These are phyloP conservation scores for Chytriomyces sp. DNA, from an alignment of 192 early-diverging fungal species.

Conservation along the genomic window DNA sequence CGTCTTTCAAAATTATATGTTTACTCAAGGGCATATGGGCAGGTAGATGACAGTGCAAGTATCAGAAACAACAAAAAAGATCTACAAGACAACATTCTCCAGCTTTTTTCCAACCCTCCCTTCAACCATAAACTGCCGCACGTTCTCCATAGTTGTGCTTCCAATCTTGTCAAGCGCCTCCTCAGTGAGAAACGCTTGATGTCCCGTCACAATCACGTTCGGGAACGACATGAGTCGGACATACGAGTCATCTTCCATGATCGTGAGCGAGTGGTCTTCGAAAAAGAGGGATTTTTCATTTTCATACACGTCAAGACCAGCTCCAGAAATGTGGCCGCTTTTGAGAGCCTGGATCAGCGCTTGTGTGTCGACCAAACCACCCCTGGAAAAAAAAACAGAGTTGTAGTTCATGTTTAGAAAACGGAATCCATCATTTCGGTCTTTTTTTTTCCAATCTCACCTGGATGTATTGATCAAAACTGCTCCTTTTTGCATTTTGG, in stretches of 20 bases:
- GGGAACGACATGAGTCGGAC: constrained; percentile 49
- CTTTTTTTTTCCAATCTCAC: no score
- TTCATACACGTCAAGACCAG: constrained; percentile 63
- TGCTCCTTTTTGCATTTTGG: constrained; percentile 52
- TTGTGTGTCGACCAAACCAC: constrained; percentile 49
- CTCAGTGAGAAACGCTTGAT: constrained; percentile 58
- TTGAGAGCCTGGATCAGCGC: constrained; percentile 51
- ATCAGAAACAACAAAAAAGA: neutral
- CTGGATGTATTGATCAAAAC: constrained; percentile 56
- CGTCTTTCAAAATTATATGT: neutral
- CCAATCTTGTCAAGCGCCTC: constrained; percentile 54
- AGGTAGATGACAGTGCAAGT: neutral
- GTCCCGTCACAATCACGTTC: constrained; percentile 55
- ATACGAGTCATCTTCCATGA: constrained; percentile 49
- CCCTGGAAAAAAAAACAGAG: constrained; percentile 14
- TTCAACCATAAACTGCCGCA: constrained; percentile 40
- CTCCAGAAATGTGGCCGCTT: constrained; percentile 46
- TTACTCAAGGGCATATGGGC: neutral
- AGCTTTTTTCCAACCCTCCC: constrained; percentile 44
- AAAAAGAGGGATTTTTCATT: constrained; percentile 53
- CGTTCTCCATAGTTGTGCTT: constrained; percentile 44
- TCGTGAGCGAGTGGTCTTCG: constrained; percentile 41
- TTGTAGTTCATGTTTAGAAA: no score
- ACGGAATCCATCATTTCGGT: no score
- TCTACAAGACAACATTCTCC: constrained; percentile 38